Evolutionary conservation across 345 rosid genomes (phyloP), one percentile per base, ranked within the genome.

Genomic region (Salix caprea): DNA sequence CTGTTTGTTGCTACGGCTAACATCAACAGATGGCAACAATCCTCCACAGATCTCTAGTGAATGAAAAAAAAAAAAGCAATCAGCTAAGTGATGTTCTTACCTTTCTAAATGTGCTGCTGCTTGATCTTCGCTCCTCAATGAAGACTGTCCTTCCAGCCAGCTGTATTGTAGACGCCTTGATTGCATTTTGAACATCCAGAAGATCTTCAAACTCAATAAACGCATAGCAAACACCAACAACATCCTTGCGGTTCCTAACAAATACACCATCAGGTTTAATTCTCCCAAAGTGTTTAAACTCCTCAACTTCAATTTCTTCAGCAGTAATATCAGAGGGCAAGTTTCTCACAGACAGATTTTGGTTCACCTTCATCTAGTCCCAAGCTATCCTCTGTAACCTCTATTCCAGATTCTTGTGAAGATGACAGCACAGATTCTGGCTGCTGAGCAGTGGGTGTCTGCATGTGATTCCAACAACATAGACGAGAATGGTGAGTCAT

Each of bases 171-270:
- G 99, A 96, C 73, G 97, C 92, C 99, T 95, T 88, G 75, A 96
- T 85, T 77, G 98, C 98, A 84, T 93, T 93, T 75, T 92, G 97
- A 72, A 93, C 99, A 46, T 92, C 85, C 46, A 75, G 19, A 68
- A 92, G 84, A 85, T 96, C 99, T 88, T 93, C 99, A 76, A 88
- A 96, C 88, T 96, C 99, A 34, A 96, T 98, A 79, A 93, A 96
- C 16, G 99, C 99, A 81, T 92, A 96, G 88, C 97, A 96, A 54
- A 92, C 92, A 37, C 98, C 99, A 73, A 90, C 77, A 26, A 81
- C 84, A 85, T 96, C 99, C 99, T 92, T 93, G 70, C 98, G 97
- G 64, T 89, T 89, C 85, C 96, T 87, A 81, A 93, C 84, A 73
- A 94, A 92, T 69, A 96, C 92, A 56, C 99, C 98, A 73, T 91